Evolutionary conservation across 805 yeast genomes (phyloP).

Genomic region (Nakazawaea wickerhamii): DNA sequence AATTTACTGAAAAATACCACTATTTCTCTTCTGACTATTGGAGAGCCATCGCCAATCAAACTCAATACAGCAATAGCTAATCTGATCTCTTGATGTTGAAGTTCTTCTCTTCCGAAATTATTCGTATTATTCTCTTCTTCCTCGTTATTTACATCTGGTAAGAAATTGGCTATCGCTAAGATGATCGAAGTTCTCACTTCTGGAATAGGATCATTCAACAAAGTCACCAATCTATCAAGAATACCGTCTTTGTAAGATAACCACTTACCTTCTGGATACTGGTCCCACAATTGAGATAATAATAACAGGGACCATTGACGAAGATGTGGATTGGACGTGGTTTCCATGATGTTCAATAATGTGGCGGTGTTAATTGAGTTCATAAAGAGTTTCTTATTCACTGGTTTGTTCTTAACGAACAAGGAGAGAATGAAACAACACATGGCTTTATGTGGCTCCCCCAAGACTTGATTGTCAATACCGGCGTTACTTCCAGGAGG

Average conservation of each 20-base stretch:
- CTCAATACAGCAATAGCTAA: constrained; percentile 64
- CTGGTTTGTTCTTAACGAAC: constrained; percentile 73
- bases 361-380: constrained; percentile 67
- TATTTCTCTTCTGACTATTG: constrained; percentile 82
- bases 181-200: constrained; percentile 88
- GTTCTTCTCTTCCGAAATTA: constrained; percentile 29
- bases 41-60: constrained; percentile 80
- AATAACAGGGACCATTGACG: constrained; percentile 91
- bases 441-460: constrained; percentile 89
- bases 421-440: constrained; percentile 86
- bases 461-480: constrained; percentile 19
- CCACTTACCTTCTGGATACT: constrained; percentile 69
- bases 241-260: constrained; percentile 62
- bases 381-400: constrained; percentile 77
- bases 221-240: constrained; percentile 45
- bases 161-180: constrained; percentile 63
- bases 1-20: constrained; percentile 72
- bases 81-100: constrained; percentile 63
- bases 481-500: constrained; percentile 19
- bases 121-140: constrained; percentile 25
- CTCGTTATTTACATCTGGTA: constrained; percentile 40
- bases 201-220: constrained; percentile 85
- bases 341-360: constrained; percentile 57
- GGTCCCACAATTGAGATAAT: constrained; percentile 69
- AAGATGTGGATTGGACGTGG: constrained; percentile 76